Conservation (phyloP, 2,329 filamentous ascomycete genomes). For the Fonsecaea erecta region DNA sequence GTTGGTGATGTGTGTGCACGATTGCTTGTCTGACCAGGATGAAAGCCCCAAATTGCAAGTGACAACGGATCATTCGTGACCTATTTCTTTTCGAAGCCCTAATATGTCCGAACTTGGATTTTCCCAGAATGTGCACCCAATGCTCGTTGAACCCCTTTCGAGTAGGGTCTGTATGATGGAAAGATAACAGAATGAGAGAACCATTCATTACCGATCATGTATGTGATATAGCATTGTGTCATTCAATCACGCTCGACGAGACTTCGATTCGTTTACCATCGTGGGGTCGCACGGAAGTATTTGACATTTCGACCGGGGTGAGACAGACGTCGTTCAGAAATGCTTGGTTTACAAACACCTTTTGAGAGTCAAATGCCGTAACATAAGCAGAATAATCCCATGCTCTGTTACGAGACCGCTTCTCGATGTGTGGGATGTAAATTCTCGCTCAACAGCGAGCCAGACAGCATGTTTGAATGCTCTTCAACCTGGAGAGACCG, state of each 20-base stretch:
- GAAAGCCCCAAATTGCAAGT: background rate
- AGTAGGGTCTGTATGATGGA: background rate
- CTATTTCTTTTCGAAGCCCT: background rate
- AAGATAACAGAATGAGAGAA: background rate
- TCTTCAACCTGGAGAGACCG: conserved; percentile 6
- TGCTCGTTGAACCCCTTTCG: background rate
- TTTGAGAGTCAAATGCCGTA: background rate
- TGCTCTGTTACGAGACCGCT: background rate
- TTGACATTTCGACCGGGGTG: too few relatives aligned
- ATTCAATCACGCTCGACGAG: too few relatives aligned
- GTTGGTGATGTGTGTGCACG: background rate
- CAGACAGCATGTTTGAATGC: background rate
- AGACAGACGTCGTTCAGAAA: too few relatives aligned
- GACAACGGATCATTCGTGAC: background rate
- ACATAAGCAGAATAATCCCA: background rate
- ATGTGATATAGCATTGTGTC: too few relatives aligned
- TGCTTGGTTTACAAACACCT: background rate
- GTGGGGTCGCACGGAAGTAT: too few relatives aligned
- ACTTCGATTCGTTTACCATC: too few relatives aligned
- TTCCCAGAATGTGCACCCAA: background rate
- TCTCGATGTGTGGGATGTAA: background rate
- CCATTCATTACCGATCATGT: background rate
- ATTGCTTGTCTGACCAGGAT: background rate
- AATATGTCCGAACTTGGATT: background rate
- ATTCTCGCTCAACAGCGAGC: background rate